A percentile compares a stretch with the other conserved stretches of the same genome.
These are phyloP conservation scores for Croton laevigatus DNA, from an alignment of 441 rosid genomes.

Conservation along the genomic window DNA sequence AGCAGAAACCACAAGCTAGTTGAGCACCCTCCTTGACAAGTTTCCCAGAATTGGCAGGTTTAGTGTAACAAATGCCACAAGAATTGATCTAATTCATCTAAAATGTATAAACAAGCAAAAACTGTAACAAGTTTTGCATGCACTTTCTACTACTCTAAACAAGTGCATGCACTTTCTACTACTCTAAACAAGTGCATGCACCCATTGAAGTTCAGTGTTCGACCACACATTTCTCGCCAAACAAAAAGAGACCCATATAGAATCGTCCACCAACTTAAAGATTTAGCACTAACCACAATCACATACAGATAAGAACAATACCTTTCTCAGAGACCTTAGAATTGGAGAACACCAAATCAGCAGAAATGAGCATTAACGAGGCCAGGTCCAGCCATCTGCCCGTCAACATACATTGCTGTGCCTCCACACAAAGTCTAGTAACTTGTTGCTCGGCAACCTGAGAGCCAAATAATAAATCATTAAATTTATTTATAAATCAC, in stretches of 20 bases:
- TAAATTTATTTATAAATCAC: not conserved
- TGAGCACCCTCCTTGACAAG: not conserved
- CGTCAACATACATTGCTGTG: conserved; percentile 61
- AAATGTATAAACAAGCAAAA: not conserved
- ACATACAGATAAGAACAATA: conserved; percentile 19
- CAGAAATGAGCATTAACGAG: conserved; percentile 82
- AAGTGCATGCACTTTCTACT: not conserved
- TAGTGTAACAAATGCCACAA: not conserved
- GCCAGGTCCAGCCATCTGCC: conserved; percentile 82
- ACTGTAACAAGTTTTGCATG: not conserved
- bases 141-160: not conserved
- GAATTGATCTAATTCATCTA: not conserved
- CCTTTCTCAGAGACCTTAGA: conserved; percentile 98
- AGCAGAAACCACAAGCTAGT: not conserved
- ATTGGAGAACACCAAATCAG: conserved; percentile 76
- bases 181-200: not conserved
- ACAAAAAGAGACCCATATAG: not conserved
- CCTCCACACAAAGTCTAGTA: conserved; percentile 71
- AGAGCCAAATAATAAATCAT: conserved; percentile 6
- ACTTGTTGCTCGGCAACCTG: conserved; percentile 86
- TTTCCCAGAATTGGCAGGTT: not conserved
- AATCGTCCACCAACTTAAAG: not conserved
- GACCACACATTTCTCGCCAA: not conserved
- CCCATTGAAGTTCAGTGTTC: not conserved
- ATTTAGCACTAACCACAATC: not conserved